Conservation (phyloP, 257 asterid genomes). For the Catharanthus roseus region DNA sequence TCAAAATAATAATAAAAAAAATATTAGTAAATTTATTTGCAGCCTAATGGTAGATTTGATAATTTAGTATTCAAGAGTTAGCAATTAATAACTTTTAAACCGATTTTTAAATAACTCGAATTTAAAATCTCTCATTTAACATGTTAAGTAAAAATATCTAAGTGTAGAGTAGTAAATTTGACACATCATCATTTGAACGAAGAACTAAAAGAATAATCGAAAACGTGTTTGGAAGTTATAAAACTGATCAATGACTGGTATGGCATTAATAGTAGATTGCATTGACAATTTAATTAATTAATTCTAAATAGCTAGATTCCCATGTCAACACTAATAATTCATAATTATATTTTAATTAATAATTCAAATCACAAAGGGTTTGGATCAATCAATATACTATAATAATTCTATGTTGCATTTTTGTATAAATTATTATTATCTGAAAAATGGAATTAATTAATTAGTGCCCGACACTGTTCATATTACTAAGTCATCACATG, state of each 20-base stretch:
- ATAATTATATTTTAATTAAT: not conserved
- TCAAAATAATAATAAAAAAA: too few relatives aligned
- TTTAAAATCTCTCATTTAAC: too few relatives aligned
- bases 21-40: too few relatives aligned
- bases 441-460: not conserved
- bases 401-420: not conserved
- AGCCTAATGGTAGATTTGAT: too few relatives aligned
- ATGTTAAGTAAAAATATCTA: too few relatives aligned
- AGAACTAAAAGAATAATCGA: conserved; percentile 4
- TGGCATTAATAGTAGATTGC: conserved; percentile 6
- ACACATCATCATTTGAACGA: not conserved
- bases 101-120: too few relatives aligned
- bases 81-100: too few relatives aligned
- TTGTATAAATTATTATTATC: not conserved
- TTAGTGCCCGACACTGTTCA: conserved; percentile 11
- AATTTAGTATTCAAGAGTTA: too few relatives aligned
- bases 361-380: not conserved
- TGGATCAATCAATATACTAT: conserved; percentile 4
- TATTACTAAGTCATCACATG: conserved; percentile 16
- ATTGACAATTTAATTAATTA: not conserved
- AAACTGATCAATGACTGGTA: not conserved
- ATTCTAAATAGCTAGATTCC: not conserved
- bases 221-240: conserved; percentile 17
- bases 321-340: conserved; percentile 1
- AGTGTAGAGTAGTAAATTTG: not conserved